A percentile compares a stretch with the other conserved stretches of the same genome.
Evolutionary conservation across 2,329 filamentous ascomycete species (phyloP).

Genomic region (Aspergillus nomiae): DNA sequence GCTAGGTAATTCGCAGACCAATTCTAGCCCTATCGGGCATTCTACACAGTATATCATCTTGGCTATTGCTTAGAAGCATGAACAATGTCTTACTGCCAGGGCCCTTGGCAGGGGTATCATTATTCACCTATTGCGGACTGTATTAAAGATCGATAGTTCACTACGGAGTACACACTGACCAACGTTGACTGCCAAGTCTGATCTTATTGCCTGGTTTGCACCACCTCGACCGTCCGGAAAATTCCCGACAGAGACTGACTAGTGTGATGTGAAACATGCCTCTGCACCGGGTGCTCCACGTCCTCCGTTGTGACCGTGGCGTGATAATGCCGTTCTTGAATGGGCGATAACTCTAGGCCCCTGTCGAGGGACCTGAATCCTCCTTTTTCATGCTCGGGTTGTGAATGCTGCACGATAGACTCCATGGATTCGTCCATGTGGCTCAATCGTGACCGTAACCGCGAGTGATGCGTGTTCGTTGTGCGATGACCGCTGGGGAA

Average conservation of each 20-base stretch:
- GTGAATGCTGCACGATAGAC: neutral
- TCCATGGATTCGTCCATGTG: neutral
- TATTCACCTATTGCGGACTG: neutral
- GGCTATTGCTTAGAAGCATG: neutral
- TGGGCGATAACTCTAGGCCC: neutral
- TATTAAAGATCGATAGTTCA: neutral
- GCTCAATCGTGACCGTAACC: neutral
- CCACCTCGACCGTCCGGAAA: neutral
- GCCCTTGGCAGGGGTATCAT: neutral
- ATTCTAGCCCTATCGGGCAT: no score
- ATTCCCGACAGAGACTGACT: neutral
- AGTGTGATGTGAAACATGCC: neutral
- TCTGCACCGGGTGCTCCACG: neutral
- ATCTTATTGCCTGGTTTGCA: neutral
- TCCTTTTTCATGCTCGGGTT: neutral
- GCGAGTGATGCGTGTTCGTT: neutral
- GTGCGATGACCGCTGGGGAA: neutral
- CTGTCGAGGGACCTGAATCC: neutral
- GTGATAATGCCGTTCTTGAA: neutral
- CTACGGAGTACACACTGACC: no score
- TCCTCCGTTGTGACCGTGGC: neutral
- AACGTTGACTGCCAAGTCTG: no score
- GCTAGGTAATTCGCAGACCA: no score
- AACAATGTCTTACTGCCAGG: neutral
- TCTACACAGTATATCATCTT: neutral